phyloP scores from a whole-genome alignment of 2,329 filamentous ascomycete species.

The Fusarium xylarioides region DNA sequence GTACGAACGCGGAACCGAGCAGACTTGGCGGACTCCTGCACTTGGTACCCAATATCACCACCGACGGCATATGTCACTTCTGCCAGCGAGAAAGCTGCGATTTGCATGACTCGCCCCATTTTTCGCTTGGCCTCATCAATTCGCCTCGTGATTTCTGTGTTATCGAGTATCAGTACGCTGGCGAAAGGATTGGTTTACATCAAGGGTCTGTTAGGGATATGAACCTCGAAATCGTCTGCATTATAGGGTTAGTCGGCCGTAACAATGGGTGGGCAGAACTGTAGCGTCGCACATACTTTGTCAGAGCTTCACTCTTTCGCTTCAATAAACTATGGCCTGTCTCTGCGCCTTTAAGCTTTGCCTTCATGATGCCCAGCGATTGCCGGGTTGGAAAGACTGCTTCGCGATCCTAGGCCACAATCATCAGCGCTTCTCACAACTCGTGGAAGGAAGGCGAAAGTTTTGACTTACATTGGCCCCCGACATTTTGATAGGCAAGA shows the following conservation, averaged over 20 bases:
- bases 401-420: slow-evolving; percentile 79
- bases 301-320: slow-evolving; percentile 96
- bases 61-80: slow-evolving; percentile 98
- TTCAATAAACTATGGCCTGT: slow-evolving; percentile 94
- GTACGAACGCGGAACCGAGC: slow-evolving; percentile 93
- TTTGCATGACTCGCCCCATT: slow-evolving; percentile 99
- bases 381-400: slow-evolving; percentile 98
- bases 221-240: slow-evolving; percentile 87
- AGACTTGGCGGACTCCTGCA: slow-evolving; percentile 93
- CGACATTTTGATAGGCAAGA: slow-evolving; percentile 44
- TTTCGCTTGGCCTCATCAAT: slow-evolving; percentile 99
- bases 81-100: slow-evolving; percentile 95
- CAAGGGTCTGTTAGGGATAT: slow-evolving; percentile 8
- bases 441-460: neutral
- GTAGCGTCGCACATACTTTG: slow-evolving; percentile 72
- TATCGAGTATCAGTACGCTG: slow-evolving; percentile 18
- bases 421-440: slow-evolving; percentile 21
- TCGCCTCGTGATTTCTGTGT: slow-evolving; percentile 87
- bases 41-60: slow-evolving; percentile 94
- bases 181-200: neutral
- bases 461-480: slow-evolving; percentile 43
- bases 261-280: neutral
- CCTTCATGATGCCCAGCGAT: slow-evolving; percentile 96
- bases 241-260: slow-evolving; percentile 1
- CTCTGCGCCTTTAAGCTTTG: slow-evolving; percentile 93